These are phyloP conservation scores for Euphrasia confusa DNA, from an alignment of 257 asterid genomes.

Conservation along the genomic window DNA sequence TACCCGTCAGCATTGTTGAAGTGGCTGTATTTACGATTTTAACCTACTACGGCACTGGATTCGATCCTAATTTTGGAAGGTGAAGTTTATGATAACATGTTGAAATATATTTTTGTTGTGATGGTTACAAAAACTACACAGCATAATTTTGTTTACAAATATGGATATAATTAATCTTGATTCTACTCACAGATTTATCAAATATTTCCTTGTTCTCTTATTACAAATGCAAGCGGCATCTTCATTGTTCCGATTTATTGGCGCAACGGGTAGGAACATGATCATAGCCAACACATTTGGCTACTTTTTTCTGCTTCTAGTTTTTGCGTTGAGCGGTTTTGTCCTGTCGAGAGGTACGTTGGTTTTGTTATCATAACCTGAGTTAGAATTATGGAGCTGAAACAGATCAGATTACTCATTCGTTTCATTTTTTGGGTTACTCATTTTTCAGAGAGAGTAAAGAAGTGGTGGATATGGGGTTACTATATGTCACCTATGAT, in stretches of 20 bases:
- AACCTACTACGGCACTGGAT: conserved; percentile 54
- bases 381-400: not conserved
- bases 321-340: conserved; percentile 42
- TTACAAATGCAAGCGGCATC: conserved; percentile 38
- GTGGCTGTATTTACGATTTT: conserved; percentile 26
- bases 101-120: not conserved
- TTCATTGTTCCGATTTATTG: conserved; percentile 48
- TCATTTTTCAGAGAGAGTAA: conserved; percentile 26
- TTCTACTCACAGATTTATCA: conserved; percentile 35
- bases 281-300: conserved; percentile 51
- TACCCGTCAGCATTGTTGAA: conserved; percentile 38
- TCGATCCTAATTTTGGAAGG: conserved; percentile 44
- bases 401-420: not conserved
- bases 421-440: not conserved
- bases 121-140: not conserved
- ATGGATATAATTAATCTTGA: not conserved
- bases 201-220: conserved; percentile 40
- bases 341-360: conserved; percentile 44
- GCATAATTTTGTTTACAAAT: not conserved
- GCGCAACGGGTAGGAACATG: conserved; percentile 52
- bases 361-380: not conserved
- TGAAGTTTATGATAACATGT: conserved; percentile 9
- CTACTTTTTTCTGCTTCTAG: conserved; percentile 36
- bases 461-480: conserved; percentile 44
- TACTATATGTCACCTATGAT: conserved; percentile 39